Base-by-base conservation (phyloP, 2,329 filamentous ascomycete genomes). In the Arthrobotrys megalospora region DNA sequence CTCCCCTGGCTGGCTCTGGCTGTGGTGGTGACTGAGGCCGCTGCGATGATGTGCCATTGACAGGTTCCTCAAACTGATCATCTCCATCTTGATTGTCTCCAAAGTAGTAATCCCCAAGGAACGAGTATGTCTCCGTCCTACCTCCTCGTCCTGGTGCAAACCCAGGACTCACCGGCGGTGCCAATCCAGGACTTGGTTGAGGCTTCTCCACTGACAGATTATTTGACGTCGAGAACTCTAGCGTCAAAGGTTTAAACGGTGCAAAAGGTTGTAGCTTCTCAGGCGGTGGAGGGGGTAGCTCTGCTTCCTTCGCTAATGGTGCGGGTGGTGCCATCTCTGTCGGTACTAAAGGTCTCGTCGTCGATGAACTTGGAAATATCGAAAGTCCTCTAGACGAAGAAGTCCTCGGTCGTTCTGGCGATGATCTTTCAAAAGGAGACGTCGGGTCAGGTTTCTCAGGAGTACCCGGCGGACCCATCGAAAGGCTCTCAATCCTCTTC, bases 41-140 rank as follows among this genome's bases (percentile, higher is more conserved):
- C 21, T 43, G 69, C 14, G 41, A 16, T 14, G 69, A 12, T 7
- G 19, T 43, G 24, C 28, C n/a, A 32, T 43, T 48, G 12, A 24
- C 38, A 10, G 41, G 11, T 8, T 50, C 38, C 6, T 14, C 24
- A 7, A 47, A n/a, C 21, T 68, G 47, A n/a, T 76, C 65, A 16
- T 76, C 53, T 28, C 43, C 73, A 47, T 67, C 66, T 53, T 62
- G 65, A 28, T 63, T 43, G 21, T 71, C 73, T 45, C 60, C 62
- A 48, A 79, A 79, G 68, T 79, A 79, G 45, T 79, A 79, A 36
- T 79, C 76, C 16, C 68, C 76, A 53, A 79, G 68, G 47, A 79
- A 79, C 7, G 76, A 79, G 38, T 79, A 79, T 24, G 76, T 79
- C 38, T 79, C 68, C 10, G 38, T 58, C 32, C 76, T 53, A 19